Percentiles rank a stretch among this genome's conserved stretches.
phyloP scores from a whole-genome alignment of 768 basidiomycete genomes.

The Lenzites betulinus region DNA sequence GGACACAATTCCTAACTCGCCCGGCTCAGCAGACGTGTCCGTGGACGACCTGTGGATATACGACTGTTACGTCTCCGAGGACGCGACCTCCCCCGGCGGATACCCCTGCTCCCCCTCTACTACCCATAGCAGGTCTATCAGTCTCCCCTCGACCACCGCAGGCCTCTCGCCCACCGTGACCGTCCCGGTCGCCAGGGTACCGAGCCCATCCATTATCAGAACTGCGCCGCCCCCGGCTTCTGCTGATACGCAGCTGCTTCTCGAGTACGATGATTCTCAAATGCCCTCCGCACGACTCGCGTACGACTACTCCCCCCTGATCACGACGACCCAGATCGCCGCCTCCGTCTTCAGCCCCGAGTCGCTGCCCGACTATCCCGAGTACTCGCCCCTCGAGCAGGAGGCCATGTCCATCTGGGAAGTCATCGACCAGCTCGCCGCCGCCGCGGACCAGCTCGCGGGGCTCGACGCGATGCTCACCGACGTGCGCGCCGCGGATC shows the following conservation, averaged over 20 bases:
- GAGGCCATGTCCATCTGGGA: slow-evolving; percentile 18
- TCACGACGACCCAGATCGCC: slow-evolving; percentile 12
- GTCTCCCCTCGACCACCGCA: slow-evolving; percentile 11
- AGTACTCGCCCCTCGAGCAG: slow-evolving; percentile 22
- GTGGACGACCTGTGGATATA: slow-evolving; percentile 23
- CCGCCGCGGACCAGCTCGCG: slow-evolving; percentile 7
- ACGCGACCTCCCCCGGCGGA: slow-evolving; percentile 12
- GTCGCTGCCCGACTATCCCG: slow-evolving; percentile 5
- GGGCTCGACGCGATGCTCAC: slow-evolving; percentile 9
- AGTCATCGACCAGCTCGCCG: slow-evolving; percentile 20
- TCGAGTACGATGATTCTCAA: not conserved
- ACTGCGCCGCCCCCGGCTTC: slow-evolving; percentile 1
- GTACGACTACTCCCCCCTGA: not conserved
- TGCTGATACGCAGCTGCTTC: not conserved
- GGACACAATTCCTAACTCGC: slow-evolving; percentile 2
- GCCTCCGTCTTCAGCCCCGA: slow-evolving; percentile 13
- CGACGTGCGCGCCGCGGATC: not conserved
- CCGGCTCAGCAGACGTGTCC: slow-evolving; percentile 2
- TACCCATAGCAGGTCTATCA: slow-evolving; percentile 16
- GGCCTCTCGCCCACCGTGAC: slow-evolving; percentile 9
- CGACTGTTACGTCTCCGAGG: slow-evolving; percentile 21
- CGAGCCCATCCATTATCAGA: slow-evolving; percentile 1
- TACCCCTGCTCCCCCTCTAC: slow-evolving; percentile 17
- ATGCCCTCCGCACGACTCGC: not conserved
- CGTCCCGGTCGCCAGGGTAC: slow-evolving; percentile 13